Conservation (phyloP, 257 asterid genomes). For the Jacaranda copaia region DNA sequence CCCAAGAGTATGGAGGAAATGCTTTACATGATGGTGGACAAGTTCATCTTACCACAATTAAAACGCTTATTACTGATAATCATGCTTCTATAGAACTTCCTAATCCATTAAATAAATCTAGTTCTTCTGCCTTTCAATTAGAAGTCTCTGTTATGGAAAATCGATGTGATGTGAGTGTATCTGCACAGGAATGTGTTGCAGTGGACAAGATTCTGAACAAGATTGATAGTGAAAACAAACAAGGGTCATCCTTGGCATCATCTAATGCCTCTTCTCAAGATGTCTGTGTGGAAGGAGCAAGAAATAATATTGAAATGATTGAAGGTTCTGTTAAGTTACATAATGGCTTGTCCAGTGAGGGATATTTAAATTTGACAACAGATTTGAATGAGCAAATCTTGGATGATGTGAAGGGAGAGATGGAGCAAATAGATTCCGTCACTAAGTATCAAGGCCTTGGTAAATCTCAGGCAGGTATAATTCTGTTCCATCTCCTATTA, state of each 20-base stretch:
- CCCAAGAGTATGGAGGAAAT: conserved; percentile 32
- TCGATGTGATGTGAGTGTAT: conserved; percentile 36
- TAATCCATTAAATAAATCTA: conserved; percentile 35
- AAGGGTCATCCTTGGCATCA: conserved; percentile 36
- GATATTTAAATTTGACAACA: conserved; percentile 33
- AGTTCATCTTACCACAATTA: conserved; percentile 25
- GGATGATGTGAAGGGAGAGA: conserved; percentile 39
- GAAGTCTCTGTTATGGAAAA: conserved; percentile 42
- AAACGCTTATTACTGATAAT: not conserved
- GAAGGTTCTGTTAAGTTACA: conserved; percentile 29
- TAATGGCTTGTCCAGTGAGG: conserved; percentile 39
- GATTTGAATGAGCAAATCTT: conserved; percentile 39
- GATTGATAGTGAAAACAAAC: conserved; percentile 28
- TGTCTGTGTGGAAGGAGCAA: conserved; percentile 35
- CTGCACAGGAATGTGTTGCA: conserved; percentile 34
- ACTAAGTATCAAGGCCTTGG: conserved; percentile 32
- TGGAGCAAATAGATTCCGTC: conserved; percentile 37
- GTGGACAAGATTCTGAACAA: conserved; percentile 33
- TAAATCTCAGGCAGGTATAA: conserved; percentile 58
- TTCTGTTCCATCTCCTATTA: conserved; percentile 32
- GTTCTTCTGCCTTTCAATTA: conserved; percentile 27
- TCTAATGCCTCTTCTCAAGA: conserved; percentile 33
- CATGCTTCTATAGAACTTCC: conserved; percentile 41
- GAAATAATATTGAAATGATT: conserved; percentile 33
- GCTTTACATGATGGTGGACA: conserved; percentile 34